Evolutionary conservation across 2,329 filamentous ascomycete genomes (phyloP).

Genomic region (Bipolaris zeicola): DNA sequence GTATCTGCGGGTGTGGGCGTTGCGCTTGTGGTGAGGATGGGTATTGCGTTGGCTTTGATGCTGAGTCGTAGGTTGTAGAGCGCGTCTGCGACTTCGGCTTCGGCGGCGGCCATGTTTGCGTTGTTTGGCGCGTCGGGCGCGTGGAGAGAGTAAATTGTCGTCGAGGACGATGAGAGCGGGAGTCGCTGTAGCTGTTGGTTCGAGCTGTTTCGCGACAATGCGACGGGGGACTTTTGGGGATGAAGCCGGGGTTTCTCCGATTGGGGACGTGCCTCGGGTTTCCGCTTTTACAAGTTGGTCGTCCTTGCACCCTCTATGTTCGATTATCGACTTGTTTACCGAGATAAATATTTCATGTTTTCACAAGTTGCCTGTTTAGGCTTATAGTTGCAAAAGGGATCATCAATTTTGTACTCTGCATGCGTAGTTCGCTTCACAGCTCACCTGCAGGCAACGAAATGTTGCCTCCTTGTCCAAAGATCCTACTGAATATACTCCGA

Average conservation of each 20-base stretch:
- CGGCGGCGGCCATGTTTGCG: slow-evolving; percentile 30
- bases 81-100: slow-evolving; percentile 62
- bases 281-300: background rate
- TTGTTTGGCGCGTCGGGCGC: slow-evolving; percentile 20
- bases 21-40: slow-evolving; percentile 74
- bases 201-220: slow-evolving; percentile 15
- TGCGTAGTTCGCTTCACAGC: background rate
- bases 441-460: background rate
- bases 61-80: slow-evolving; percentile 83
- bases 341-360: background rate
- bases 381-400: too few species aligned
- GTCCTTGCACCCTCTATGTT: too few species aligned
- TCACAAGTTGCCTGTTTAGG: background rate
- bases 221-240: slow-evolving; percentile 17
- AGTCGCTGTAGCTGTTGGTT: slow-evolving; percentile 2
- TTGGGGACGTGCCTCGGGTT: slow-evolving; percentile 15
- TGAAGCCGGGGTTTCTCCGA: slow-evolving; percentile 18
- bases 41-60: slow-evolving; percentile 72
- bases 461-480: too few species aligned
- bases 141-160: background rate
- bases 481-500: too few species aligned
- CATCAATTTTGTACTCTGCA: background rate
- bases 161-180: background rate
- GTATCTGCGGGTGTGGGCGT: slow-evolving; percentile 67
- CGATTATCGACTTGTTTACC: background rate